A percentile compares a stretch with the other conserved stretches of the same genome.
phyloP scores from a whole-genome alignment of 2,329 filamentous ascomycete species.

The Aureobasidium uvarum region DNA sequence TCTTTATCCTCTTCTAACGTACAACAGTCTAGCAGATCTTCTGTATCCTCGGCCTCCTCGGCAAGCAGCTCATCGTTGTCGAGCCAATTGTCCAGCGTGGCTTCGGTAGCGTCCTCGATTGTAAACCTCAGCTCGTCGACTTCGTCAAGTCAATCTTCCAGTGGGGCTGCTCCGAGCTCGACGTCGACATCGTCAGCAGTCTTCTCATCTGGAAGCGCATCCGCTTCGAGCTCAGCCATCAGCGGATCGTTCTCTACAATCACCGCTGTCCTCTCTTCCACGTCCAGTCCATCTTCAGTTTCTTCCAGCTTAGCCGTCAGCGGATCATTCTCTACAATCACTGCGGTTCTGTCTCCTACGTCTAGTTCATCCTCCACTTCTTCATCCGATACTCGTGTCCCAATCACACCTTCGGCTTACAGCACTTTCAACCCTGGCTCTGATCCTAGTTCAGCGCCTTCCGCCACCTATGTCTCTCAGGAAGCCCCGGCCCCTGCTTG shows the following conservation, averaged over 20 bases:
- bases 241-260: not conserved
- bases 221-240: not conserved
- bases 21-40: not conserved
- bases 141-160: not conserved
- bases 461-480: slow-evolving; percentile 19
- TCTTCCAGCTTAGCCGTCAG: not conserved
- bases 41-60: not conserved
- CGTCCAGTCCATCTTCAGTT: not conserved
- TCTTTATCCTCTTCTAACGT: not conserved
- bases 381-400: slow-evolving; percentile 4
- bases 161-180: not conserved
- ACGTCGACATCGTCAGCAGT: not conserved
- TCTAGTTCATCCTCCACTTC: not conserved
- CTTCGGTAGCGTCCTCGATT: not conserved
- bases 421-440: slow-evolving; percentile 3
- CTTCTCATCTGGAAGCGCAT: not conserved
- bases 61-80: not conserved
- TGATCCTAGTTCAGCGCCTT: not conserved
- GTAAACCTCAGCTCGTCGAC: not conserved
- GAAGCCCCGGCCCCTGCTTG: slow-evolving; percentile 20
- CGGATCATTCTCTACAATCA: not conserved
- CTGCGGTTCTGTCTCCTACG: not conserved
- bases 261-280: not conserved
- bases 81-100: not conserved
- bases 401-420: slow-evolving; percentile 13